A percentile compares a stretch with the other conserved stretches of the same genome.
These are phyloP conservation scores for Talaromyces proteolyticus DNA, from an alignment of 495 filamentous ascomycete genomes.

Conservation along the genomic window DNA sequence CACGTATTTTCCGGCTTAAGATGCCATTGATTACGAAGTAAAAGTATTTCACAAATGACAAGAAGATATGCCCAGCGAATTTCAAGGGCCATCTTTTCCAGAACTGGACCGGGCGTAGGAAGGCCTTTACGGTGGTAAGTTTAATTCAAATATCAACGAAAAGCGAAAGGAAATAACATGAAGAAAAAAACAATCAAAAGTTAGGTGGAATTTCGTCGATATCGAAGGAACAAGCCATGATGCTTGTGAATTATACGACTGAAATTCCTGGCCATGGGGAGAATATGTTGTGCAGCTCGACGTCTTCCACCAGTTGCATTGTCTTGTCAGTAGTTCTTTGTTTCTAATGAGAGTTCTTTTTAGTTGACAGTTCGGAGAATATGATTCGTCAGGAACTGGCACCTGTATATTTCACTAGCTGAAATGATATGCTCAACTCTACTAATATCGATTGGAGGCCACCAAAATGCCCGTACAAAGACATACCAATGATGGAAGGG, in stretches of 20 bases:
- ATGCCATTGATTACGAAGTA: background rate
- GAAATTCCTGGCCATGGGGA: background rate
- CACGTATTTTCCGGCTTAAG: background rate
- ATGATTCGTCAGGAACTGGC: background rate
- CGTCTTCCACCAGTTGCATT: background rate
- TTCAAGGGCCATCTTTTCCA: background rate
- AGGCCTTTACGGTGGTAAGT: background rate
- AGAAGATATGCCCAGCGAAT: background rate
- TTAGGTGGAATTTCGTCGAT: background rate
- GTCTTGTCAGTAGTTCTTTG: background rate
- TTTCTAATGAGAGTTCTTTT: background rate
- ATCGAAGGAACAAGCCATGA: background rate
- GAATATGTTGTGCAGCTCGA: background rate
- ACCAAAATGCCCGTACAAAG: background rate
- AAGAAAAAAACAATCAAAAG: no score
- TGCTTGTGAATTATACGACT: background rate
- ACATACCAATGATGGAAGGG: background rate
- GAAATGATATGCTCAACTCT: background rate
- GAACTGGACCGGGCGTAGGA: background rate
- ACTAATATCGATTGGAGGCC: background rate
- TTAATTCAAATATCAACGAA: no score
- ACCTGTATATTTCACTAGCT: background rate
- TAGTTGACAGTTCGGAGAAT: background rate
- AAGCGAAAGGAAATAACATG: no score
- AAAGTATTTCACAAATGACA: background rate